Base-by-base conservation (phyloP, 768 basidiomycete genomes). In the Boletus sensibilis region DNA sequence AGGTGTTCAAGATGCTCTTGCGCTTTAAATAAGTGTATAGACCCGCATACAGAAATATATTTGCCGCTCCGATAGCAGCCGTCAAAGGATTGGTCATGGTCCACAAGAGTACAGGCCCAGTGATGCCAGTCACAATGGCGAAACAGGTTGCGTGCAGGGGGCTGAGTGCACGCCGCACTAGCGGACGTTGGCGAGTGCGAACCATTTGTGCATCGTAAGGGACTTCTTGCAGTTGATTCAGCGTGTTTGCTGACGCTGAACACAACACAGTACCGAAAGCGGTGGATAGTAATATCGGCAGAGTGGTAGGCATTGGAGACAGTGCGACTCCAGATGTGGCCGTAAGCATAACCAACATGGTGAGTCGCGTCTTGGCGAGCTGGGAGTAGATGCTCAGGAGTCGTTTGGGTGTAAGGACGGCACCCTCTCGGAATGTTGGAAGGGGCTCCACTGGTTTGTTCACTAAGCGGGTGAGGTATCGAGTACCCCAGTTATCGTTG, bases 151-250 rank as follows among this genome's bases (percentile, higher is more conserved):
- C 94, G 69, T 98, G 96, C 14, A 89, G 69, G 0, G 95, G 90
- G 2, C 84, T 84, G 59, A 98, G 85, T n/a, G 87, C 86, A 33
- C 88, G 78, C 18, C 91, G 84, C 2, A 94, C 93, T 25, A 99
- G 82, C 0, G 96, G 94, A 18, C 97, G 78, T 52, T 79, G 86
- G 31, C 95, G 83, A 0, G 97, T 98, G 44, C 97, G 84, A 0
- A 86, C 80, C 88, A 98, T 98, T 69, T 99, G 97, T 0, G 97
- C 95, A 66, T 99, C 97, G 61, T 94, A 92, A 0, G 97, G 97
- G 8, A 92, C 79, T 73, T 99, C 97, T 66, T 94, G 88, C 4
- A 98, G 76, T 71, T 99, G 94, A 74, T 99, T 99, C 64, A 97
- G 79, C 2, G 96, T 82, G 68, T 98, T 98, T 29, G 97, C 97